Conservation (phyloP, 768 basidiomycete species). For the Gloeostereum incarnatum region DNA sequence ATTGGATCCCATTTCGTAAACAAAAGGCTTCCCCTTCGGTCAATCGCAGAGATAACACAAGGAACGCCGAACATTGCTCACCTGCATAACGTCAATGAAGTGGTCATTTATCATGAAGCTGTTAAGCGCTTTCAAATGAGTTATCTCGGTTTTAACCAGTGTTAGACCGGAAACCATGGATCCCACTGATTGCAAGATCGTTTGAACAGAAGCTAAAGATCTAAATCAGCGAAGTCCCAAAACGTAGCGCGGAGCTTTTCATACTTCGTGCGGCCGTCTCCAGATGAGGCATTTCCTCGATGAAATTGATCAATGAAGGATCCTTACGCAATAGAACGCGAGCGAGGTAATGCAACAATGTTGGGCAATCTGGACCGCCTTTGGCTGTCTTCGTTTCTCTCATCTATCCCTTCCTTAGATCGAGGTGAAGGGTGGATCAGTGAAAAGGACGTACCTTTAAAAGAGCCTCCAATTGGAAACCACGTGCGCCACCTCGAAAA, state of each 20-base stretch:
- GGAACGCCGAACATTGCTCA: slow-evolving; percentile 14
- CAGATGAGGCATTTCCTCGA: slow-evolving; percentile 72
- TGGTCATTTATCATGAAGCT: slow-evolving; percentile 36
- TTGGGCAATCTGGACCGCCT: slow-evolving; percentile 64
- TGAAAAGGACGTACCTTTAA: slow-evolving; percentile 48
- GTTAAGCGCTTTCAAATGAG: slow-evolving; percentile 22
- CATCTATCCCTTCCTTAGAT: too few species aligned
- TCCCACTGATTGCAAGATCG: slow-evolving; percentile 49
- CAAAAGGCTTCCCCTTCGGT: slow-evolving; percentile 37
- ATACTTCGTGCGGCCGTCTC: slow-evolving; percentile 78
- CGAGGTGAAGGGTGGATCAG: neutral
- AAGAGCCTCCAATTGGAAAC: slow-evolving; percentile 78
- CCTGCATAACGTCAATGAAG: slow-evolving; percentile 67
- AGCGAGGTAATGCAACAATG: slow-evolving; percentile 87
- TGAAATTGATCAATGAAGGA: slow-evolving; percentile 56
- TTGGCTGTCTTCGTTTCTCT: slow-evolving; percentile 76
- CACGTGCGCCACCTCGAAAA: slow-evolving; percentile 76
- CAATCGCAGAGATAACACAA: neutral
- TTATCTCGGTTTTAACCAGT: slow-evolving; percentile 50
- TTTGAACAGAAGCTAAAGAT: slow-evolving; percentile 62
- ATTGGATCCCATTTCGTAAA: slow-evolving; percentile 33
- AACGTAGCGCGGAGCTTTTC: slow-evolving; percentile 9
- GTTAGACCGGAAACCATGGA: slow-evolving; percentile 45
- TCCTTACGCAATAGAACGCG: slow-evolving; percentile 61
- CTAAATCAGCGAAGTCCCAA: neutral